Evolutionary conservation across 495 filamentous ascomycete genomes (phyloP), one percentile per base, ranked within the genome.

Genomic region (Annulohypoxylon maeteangense): DNA sequence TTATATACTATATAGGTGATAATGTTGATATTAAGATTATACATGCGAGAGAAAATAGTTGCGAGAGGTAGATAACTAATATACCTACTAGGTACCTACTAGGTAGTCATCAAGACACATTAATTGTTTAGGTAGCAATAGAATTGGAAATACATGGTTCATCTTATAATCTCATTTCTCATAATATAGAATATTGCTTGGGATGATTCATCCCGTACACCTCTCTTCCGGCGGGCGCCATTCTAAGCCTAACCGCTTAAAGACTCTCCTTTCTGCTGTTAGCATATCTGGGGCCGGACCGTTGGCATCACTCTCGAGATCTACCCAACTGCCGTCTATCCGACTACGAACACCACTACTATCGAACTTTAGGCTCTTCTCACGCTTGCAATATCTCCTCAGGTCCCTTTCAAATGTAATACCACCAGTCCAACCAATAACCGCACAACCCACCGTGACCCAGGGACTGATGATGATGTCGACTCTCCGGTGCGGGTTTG

Each of bases 391-490:
- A 77, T 92, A 95, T 54, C 90, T 79, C 40, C 94, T 81, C 60
- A 99, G 74, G 78, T 99, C 95, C 31, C 96, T 82, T 81, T 97
- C 87, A 74, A 97, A 99, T 0, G 94, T 97, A 4, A 89, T 93
- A 7, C 90, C 96, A 2, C 93, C 92, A 12, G 90, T 90, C 96
- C 95, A 98, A 2, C 92, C 94, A 3, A 94, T 80, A 2, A 98
- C 86, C 0, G 93, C 95, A 72, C 93, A 97, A 0, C 96, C 95
- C 2, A 91, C 87, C 3, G 92, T 95, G 31, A 88, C 89, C 91
- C 94, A 96, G 0, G 94, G 94, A 16, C 89, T 89, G 63, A 98
- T 85, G 75, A 99, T 97, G 67, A 99, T 97, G 75, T 98, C 95
- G 6, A 99, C 94, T 16, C 94, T 85, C 18, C 93, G 87, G 74